Base-by-base conservation (phyloP, 352 stramenopile genomes). In the Globisporangium barbulae region DNA sequence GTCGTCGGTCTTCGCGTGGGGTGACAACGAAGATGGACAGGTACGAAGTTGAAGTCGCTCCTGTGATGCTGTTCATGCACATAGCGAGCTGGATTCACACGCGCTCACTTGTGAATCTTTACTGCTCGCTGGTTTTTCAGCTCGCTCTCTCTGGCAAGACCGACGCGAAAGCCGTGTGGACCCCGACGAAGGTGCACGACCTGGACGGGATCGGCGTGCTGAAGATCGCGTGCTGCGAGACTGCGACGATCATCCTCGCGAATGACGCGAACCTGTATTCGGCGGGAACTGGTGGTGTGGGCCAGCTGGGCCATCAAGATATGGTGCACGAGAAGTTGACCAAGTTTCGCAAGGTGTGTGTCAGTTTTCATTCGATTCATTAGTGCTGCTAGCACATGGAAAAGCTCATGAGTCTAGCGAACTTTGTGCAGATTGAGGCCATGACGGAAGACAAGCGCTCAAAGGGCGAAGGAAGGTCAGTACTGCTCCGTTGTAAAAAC, bases 1-100 rank as follows among this genome's bases (percentile, higher is more conserved):
- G 52, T 86, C 85, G 6, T 76, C 81, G 3, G 65, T 91, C 47
- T 91, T 83, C 67, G 81, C 74, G 31, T 93, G 83, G 77, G 82
- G 82, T 0, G 82, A 93, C 50, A 93, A 93, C 39, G 82, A 90
- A 70, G 85, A 93, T 69, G 83, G 85, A 59, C 85, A 93, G 71
- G 83, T 90, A 53, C 28, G 50, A 3, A 42, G 28, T 53, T 59
- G 45, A 25, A 37, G 19, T 52, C 41, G 17, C 37, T 48, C n/a
- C n/a, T 8, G 19, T 25, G n/a, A 39, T 30, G 19, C 6, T 48
- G 17, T 22, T n/a, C 31, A 42, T 35, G 52, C 12, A 19, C 30
- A 17, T 15, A 8, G 15, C 47, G 47, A 6, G 9, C 0, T 17
- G 5, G 35, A 15, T 57, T 13, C 42, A 7, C 50, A 30, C 30